Evolutionary conservation across 768 basidiomycete genomes (phyloP), one percentile per base, ranked within the genome.

Genomic region (Trametes coccinea): DNA sequence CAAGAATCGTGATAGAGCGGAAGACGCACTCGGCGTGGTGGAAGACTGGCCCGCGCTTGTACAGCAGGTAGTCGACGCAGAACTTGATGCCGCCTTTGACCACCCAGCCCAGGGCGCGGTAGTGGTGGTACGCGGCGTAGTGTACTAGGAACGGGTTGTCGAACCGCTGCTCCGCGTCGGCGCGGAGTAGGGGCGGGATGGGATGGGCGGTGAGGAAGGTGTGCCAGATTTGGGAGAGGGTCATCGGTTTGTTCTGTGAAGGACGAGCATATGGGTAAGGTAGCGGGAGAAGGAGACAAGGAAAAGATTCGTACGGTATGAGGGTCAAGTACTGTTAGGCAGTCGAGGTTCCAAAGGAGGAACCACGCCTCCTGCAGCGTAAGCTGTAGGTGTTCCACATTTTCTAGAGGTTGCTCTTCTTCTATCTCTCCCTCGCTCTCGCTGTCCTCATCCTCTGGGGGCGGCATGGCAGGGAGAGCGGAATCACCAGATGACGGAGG

Each of bases 11-110:
- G 6, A 52, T 31, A 31, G 30, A 31, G 40, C 11, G 55, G 30
- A 33, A 49, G 30, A 76, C 91, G 68, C 71, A 98, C 94, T 98
- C 95, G 9, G 97, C 95, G 73, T 99, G 97, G 4, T 88, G 79
- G 73, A 98, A 98, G 0, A 96, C 92, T 2, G 96, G 95, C 0
- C 97, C 97, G 11, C 92, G 84, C 67, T 93, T 95, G 74, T 99
- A 99, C 30, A 98, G 76, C 9, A 99, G 82, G 76, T 90, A 95
- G 70, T 99, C 97, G 41, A 90, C 90, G 68, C 95, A 98, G 75
- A 99, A 99, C 74, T 99, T 99, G 79, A 97, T 87, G 0, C 97
- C 97, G 31, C 87, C 86, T 74, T 95, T 93, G 64, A 97, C 88
- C 17, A 98, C 92, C 97, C 96, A 99, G 29, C 97, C 97, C 7